These are phyloP conservation scores for Trichoderma sp. DNA, from an alignment of 2,329 filamentous ascomycete species.

Conservation along the genomic window DNA sequence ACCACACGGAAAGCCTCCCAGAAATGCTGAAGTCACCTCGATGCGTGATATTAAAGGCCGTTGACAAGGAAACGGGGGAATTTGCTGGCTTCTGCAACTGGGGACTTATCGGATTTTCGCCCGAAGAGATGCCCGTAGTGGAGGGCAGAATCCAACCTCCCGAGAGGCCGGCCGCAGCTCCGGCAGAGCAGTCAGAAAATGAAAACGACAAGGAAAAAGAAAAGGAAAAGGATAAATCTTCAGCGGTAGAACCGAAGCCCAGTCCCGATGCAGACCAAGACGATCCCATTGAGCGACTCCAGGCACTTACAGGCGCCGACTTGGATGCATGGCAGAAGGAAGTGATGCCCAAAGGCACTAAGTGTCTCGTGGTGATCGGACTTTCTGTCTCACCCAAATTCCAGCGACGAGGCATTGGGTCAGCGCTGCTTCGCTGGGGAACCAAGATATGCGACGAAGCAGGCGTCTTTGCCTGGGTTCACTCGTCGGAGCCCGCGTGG, in stretches of 20 bases:
- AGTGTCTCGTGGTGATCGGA: constrained; percentile 33
- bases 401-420: constrained; percentile 33
- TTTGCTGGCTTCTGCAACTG: constrained; percentile 33
- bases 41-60: constrained; percentile 33
- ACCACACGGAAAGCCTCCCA: constrained; percentile 27
- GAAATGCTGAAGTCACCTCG: constrained; percentile 25
- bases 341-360: constrained; percentile 33
- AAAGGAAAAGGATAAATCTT: not conserved
- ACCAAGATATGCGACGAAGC: constrained; percentile 30
- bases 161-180: not conserved
- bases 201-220: not conserved
- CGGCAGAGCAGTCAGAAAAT: not conserved
- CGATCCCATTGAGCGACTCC: constrained; percentile 31
- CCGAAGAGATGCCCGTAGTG: constrained; percentile 25
- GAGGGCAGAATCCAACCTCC: constrained; percentile 20
- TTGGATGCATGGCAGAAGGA: constrained; percentile 32
- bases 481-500: constrained; percentile 34
- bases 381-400: constrained; percentile 32
- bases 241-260: constrained; percentile 2
- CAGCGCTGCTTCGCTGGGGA: constrained; percentile 33
- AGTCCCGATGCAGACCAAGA: not conserved
- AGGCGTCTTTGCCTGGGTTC: constrained; percentile 34
- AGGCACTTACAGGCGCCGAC: constrained; percentile 31
- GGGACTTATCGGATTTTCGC: constrained; percentile 32
- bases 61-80: constrained; percentile 29